Evolutionary conservation across 306 rosid species (phyloP), one percentile per base, ranked within the genome.

Genomic region (Rubus idaeus): DNA sequence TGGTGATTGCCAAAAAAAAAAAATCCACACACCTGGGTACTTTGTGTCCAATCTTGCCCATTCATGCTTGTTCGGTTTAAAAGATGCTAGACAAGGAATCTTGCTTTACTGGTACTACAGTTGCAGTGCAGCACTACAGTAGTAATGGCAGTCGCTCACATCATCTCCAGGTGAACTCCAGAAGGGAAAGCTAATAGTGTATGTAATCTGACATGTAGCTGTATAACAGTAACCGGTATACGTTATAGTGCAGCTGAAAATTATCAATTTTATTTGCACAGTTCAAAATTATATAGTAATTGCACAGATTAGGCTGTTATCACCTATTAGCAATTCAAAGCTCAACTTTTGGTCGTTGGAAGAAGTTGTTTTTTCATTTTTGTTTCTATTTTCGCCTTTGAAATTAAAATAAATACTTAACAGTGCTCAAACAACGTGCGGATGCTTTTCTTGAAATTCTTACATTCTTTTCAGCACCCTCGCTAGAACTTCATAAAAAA

Each of bases 141-240:
- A 81, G 83, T 85, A 58, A 73, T 52, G 69, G 74, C 74, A 78
- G 74, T 70, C 58, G 65, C 49, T 83, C 57, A 26, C 21, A 70
- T 76, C 60, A 66, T 77, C 71, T 70, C 50, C n/a, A 76, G 75
- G 37, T 67, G 79, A 70, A 81, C 40, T 69, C 80, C 20, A 68
- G 10, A n/a, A 49, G 65, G 73, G 72, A 77, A 80, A 78, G 79
- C 70, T 74, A 80, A 78, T 77, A 23, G 74, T 79, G 79, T 77
- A 83, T 85, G 83, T 81, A 68, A 77, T 81, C 52, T 49, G 77
- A 75, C 63, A 75, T 79, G 69, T 85, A 78, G 68, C 79, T 77
- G 84, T 87, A 44, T 68, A 57, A 80, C 42, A 67, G 77, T 76
- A 80, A 76, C 84, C 73, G 80, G 53, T 57, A 5, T 71, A 30